Evolutionary conservation across 768 basidiomycete species (phyloP), one percentile per base, ranked within the genome.

Genomic region (Tephrocybe sp.): DNA sequence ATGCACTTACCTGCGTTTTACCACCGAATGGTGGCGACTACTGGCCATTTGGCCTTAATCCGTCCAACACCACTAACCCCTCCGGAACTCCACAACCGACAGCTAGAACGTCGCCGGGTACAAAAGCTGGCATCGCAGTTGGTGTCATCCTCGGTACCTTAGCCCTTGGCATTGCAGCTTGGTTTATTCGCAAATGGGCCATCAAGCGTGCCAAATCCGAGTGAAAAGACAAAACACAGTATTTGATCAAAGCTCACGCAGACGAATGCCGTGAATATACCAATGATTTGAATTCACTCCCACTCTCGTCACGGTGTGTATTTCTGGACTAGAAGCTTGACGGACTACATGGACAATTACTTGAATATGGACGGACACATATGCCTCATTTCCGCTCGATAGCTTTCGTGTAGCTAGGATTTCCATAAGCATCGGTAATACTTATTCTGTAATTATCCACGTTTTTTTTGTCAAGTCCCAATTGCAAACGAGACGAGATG

Each of bases 21-120:
- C 85, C 87, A 23, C 86, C 87, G 1, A 64, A 71, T 29, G 82
- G 80, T 23, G 86, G 86, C 11, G 75, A 81, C 62, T 86, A 74
- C 58, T 89, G 88, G 88, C 88, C 88, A 0, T 84, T 77, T 50
- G 83, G 81, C 13, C 71, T 71, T 1, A 77, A 78, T 45, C 82
- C 80, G 5, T 66, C 60, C 23, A 59, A 59, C 29, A 63, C 57
- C 12, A 50, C 50, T 8, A 15, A 36, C 3, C 27, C 29, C 19
- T 33, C 43, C 4, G 12, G 12, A 15, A 23, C n/a, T 21, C 11
- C 33, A 61, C 61, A 22, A 54, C 65, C 1, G 37, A 53, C 13
- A 30, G 29, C 51, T 18, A 33, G 34, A 11, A 48, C n/a, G 41
- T 61, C 41, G 27, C 48, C 25, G 40, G 23, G 42, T 52, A 38